Percentiles rank a stretch among this genome's conserved stretches.
Evolutionary conservation across 2,329 filamentous ascomycete species (phyloP).

Genomic region (Zymoseptoria crescenta): DNA sequence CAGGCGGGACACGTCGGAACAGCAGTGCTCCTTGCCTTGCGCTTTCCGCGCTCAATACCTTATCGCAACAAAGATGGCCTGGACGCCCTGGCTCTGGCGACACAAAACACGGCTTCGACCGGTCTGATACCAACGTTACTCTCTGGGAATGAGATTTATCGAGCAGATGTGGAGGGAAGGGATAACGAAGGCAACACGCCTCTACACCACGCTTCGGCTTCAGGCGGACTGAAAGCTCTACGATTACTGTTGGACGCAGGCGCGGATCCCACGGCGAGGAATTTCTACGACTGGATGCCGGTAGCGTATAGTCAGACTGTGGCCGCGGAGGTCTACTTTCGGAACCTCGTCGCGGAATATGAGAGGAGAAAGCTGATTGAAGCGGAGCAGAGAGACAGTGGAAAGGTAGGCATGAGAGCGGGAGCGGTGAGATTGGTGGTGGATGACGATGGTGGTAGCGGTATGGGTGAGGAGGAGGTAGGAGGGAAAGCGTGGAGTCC

Average conservation of each 20-base stretch:
- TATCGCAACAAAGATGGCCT: slow-evolving; percentile 60
- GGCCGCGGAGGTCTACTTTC: slow-evolving; percentile 78
- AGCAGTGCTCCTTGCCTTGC: slow-evolving; percentile 61
- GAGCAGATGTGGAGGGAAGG: slow-evolving; percentile 24
- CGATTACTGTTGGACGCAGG: slow-evolving; percentile 71
- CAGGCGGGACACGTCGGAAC: slow-evolving; percentile 62
- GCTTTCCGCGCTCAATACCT: slow-evolving; percentile 55
- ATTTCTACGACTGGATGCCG: slow-evolving; percentile 73
- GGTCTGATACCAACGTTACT: slow-evolving; percentile 38
- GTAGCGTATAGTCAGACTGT: slow-evolving; percentile 76
- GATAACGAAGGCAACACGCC: slow-evolving; percentile 78
- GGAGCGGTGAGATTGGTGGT: slow-evolving; percentile 25
- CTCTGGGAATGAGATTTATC: slow-evolving; percentile 13
- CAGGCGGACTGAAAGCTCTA: slow-evolving; percentile 69
- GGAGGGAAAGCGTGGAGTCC: slow-evolving; percentile 28
- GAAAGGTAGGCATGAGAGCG: slow-evolving; percentile 21
- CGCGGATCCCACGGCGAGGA: slow-evolving; percentile 63
- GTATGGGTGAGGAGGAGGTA: slow-evolving; percentile 18
- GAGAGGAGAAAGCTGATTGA: slow-evolving; percentile 52
- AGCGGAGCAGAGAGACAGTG: slow-evolving; percentile 20
- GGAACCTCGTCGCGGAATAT: slow-evolving; percentile 63
- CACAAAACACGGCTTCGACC: slow-evolving; percentile 29
- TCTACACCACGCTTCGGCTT: slow-evolving; percentile 75
- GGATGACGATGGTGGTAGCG: slow-evolving; percentile 11
- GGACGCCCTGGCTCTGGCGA: slow-evolving; percentile 50